A percentile compares a stretch with the other conserved stretches of the same genome.
Conservation (phyloP, 2,329 filamentous ascomycete genomes). For the Colletotrichum sp. region DNA sequence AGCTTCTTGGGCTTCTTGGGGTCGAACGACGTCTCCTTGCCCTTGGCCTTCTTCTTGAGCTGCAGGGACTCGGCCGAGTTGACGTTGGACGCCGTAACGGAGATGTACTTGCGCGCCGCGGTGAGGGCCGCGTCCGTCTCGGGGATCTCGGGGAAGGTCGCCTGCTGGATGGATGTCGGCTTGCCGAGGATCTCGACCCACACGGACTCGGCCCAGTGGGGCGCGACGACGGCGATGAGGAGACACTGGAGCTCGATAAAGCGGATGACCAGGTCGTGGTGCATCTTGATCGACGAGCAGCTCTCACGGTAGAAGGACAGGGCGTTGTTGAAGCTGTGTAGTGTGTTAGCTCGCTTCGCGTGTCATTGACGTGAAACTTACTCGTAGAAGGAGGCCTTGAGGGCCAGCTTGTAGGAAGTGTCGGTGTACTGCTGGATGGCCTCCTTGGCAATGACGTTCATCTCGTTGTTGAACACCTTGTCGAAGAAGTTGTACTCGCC, state of each 20-base stretch:
- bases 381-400: conserved; percentile 89
- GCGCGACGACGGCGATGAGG: conserved; percentile 81
- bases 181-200: conserved; percentile 91
- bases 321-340: conserved; percentile 69
- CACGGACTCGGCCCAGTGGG: conserved; percentile 94
- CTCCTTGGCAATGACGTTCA: conserved; percentile 83
- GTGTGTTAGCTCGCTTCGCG: background rate
- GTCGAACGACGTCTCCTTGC: conserved; percentile 84
- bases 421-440: conserved; percentile 72
- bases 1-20: conserved; percentile 92
- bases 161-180: conserved; percentile 76
- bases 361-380: background rate
- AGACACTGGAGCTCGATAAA: conserved; percentile 90
- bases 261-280: conserved; percentile 76
- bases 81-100: conserved; percentile 76
- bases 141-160: conserved; percentile 73
- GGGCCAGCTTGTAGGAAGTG: conserved; percentile 65
- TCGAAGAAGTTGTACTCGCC: conserved; percentile 85
- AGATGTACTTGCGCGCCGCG: conserved; percentile 83
- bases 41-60: conserved; percentile 90
- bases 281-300: conserved; percentile 82
- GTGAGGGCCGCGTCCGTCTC: conserved; percentile 69
- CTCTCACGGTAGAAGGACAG: conserved; percentile 91
- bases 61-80: conserved; percentile 83
- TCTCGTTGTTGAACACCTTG: conserved; percentile 88